Conservation (phyloP, 2,329 filamentous ascomycete genomes). For the Verticillium tricorpus region DNA sequence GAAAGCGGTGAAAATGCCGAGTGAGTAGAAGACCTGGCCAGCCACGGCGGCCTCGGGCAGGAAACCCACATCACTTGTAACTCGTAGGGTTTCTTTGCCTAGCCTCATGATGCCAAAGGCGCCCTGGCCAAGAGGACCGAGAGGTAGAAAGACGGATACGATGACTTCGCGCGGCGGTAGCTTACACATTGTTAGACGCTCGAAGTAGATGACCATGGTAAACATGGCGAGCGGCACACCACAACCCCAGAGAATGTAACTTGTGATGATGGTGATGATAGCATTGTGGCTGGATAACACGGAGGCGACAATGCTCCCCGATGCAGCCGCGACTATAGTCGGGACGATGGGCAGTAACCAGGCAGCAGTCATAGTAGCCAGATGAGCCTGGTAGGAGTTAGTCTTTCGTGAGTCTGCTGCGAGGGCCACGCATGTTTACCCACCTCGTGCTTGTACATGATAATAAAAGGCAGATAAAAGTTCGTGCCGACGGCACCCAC, state of each 20-base stretch:
- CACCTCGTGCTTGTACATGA: conserved; percentile 29
- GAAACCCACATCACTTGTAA: conserved; percentile 10
- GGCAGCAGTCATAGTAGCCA: conserved; percentile 58
- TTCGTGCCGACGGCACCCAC: conserved; percentile 47
- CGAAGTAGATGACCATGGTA: conserved; percentile 61
- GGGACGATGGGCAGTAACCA: conserved; percentile 64
- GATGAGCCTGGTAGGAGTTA: conserved; percentile 20
- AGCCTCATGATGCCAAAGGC: conserved; percentile 53
- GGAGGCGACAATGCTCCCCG: conserved; percentile 41
- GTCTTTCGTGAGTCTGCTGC: background rate
- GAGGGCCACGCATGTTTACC: background rate
- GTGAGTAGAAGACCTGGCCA: conserved; percentile 52
- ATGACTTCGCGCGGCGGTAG: conserved; percentile 63
- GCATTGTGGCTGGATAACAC: conserved; percentile 5
- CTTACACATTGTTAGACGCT: conserved; percentile 61
- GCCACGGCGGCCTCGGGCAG: conserved; percentile 35
- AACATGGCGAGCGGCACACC: conserved; percentile 57
- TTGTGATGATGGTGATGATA: conserved; percentile 52
- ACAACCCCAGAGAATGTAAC: conserved; percentile 66
- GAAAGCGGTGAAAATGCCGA: conserved; percentile 44
- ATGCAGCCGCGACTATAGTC: conserved; percentile 59
- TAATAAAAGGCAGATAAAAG: conserved; percentile 51
- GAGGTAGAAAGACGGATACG: conserved; percentile 62
- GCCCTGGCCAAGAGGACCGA: conserved; percentile 64
- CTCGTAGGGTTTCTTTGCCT: conserved; percentile 39